These are phyloP conservation scores for Cyclaneusma minus DNA, from an alignment of 2,329 filamentous ascomycete genomes.

Conservation along the genomic window DNA sequence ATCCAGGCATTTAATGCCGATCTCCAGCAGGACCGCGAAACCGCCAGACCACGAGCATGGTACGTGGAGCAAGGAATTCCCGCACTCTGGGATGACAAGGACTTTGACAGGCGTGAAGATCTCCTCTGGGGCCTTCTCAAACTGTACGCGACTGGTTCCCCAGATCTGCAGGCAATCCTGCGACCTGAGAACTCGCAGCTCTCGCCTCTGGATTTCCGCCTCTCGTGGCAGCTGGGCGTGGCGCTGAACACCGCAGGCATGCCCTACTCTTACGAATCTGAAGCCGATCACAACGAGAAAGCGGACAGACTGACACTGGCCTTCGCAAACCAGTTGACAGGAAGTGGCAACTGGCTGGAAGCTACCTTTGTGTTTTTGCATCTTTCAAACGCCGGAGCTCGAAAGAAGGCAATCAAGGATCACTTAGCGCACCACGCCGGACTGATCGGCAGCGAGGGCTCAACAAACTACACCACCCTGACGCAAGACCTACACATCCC, in stretches of 20 bases:
- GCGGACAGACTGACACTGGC: constrained; percentile 50
- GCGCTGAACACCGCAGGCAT: constrained; percentile 35
- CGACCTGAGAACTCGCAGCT: constrained; percentile 64
- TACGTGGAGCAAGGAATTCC: constrained; percentile 45
- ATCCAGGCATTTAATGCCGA: constrained; percentile 62
- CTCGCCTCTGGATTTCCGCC: constrained; percentile 56
- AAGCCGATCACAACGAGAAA: constrained; percentile 33
- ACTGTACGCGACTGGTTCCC: constrained; percentile 48
- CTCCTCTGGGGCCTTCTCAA: constrained; percentile 78
- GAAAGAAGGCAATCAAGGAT: constrained; percentile 53
- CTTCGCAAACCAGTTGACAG: constrained; percentile 48
- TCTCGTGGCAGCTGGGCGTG: constrained; percentile 76
- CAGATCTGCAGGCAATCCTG: constrained; percentile 52
- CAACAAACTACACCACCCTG: constrained; percentile 40
- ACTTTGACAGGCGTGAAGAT: constrained; percentile 50
- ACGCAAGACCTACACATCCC: constrained; percentile 56
- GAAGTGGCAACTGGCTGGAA: constrained; percentile 49
- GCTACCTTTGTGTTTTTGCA: constrained; percentile 67
- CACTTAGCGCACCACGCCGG: constrained; percentile 59
- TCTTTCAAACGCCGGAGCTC: constrained; percentile 45
- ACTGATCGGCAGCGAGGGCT: constrained; percentile 42
- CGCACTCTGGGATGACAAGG: constrained; percentile 43
- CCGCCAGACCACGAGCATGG: constrained; percentile 54
- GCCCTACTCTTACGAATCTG: constrained; percentile 34
- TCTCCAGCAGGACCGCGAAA: constrained; percentile 52